Conservation (phyloP, 2,329 filamentous ascomycete genomes). For the Fusarium miscanthi region DNA sequence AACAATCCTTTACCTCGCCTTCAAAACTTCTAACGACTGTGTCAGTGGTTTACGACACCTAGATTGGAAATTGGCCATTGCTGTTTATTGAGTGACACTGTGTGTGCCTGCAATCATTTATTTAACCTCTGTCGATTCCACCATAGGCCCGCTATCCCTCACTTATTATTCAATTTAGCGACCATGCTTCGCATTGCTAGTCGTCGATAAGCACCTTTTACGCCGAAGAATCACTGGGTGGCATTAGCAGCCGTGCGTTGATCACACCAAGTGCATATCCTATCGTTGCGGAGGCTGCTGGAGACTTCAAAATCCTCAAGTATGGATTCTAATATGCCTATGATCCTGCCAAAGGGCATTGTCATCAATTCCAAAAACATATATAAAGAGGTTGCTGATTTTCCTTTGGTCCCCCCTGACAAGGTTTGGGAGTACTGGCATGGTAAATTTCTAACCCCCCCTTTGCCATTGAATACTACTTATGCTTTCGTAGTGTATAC, state of each 20-base stretch:
- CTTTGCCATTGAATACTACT: conserved; percentile 1
- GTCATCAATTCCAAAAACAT: conserved; percentile 64
- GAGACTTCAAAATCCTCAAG: conserved; percentile 3
- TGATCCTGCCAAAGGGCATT: conserved; percentile 68
- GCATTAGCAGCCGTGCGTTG: conserved; percentile 21
- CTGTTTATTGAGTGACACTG: conserved; percentile 3
- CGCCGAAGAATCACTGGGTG: conserved; percentile 16
- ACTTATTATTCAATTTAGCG: conserved; percentile 12
- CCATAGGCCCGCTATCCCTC: not conserved
- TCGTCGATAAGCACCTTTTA: conserved; percentile 29
- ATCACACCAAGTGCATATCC: not conserved
- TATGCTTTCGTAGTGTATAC: conserved; percentile 63
- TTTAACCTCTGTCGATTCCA: conserved; percentile 1
- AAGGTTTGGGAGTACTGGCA: conserved; percentile 68
- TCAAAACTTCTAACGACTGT: not conserved
- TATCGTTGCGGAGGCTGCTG: conserved; percentile 4
- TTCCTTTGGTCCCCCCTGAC: conserved; percentile 61
- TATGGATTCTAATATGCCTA: conserved; percentile 53
- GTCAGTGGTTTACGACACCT: not conserved
- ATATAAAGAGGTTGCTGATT: conserved; percentile 65
- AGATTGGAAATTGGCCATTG: conserved; percentile 7
- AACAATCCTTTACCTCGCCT: not conserved
- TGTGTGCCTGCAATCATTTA: conserved; percentile 18
- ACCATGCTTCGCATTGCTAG: conserved; percentile 40
- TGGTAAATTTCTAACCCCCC: conserved; percentile 54